Conservation (phyloP, 495 filamentous ascomycete species). For the Trichoderma parareesei region DNA sequence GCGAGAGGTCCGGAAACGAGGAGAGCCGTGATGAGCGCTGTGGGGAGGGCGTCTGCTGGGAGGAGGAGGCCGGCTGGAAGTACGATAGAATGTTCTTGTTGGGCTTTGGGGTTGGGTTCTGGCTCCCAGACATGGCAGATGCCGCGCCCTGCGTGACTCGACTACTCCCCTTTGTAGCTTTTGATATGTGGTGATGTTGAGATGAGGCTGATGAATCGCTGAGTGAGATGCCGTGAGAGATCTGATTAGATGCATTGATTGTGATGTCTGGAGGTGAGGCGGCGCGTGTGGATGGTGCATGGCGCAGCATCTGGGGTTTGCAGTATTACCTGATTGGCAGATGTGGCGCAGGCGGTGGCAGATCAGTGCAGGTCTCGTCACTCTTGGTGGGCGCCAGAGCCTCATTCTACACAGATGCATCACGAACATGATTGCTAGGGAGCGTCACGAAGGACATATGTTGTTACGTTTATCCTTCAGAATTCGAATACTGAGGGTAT, state of each 20-base stretch:
- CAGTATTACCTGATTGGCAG: not conserved
- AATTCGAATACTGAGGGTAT: no score
- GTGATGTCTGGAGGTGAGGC: not conserved
- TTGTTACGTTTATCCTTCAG: no score
- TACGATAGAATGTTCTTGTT: slow-evolving; percentile 3
- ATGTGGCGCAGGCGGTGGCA: slow-evolving; percentile 4
- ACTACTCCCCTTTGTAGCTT: not conserved
- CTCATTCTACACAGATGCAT: no score
- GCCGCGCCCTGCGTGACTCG: not conserved
- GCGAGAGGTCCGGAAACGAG: not conserved
- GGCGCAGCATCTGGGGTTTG: not conserved
- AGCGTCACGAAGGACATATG: no score
- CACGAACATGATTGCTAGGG: no score
- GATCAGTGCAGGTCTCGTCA: not conserved
- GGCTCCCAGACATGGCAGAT: not conserved
- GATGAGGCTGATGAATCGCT: not conserved
- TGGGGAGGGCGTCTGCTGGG: not conserved
- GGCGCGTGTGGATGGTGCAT: not conserved
- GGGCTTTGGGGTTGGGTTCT: not conserved
- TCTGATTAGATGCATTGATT: not conserved
- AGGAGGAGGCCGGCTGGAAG: not conserved
- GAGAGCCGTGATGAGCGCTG: not conserved
- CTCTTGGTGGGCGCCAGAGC: no score
- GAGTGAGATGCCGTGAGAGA: not conserved
- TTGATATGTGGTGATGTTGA: not conserved